Base-by-base conservation (phyloP, 164 flowering plant genomes). In the Kingdonia uniflora region DNA sequence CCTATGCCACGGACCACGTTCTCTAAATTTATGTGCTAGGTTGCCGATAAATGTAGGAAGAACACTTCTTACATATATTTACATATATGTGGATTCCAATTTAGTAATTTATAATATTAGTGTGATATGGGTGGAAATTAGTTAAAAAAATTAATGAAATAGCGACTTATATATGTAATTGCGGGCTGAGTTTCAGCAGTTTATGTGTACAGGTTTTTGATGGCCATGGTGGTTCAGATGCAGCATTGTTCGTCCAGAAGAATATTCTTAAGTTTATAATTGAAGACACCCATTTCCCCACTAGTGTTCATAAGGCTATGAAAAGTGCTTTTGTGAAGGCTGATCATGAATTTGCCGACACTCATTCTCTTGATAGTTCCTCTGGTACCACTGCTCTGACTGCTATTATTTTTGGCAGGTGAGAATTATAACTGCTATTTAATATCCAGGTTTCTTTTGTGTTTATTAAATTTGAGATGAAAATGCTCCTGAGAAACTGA, bases 321-420 rank as follows among this genome's bases (percentile, higher is more conserved):
- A 79, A 59, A 61, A 83, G 75, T 69, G 98, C 96, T 24, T 91
- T 75, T 68, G 42, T 76, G 24, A 80, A 70, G 63, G 84, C 82
- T 53, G 97, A 91, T 65, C 71, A 80, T 70, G 95, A 84, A 29
- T 83, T 87, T 76, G 95, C 95, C 7, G 92, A 91, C 71, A 70
- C 70, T 22, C 58, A 57, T 65, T 71, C 82, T 42, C 75, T 85
- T 5, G 96, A 91, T 64, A 82, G 69, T 42, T 80, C 98, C 19
- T 91, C 98, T 48, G 96, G 98, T 55, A 91, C 98, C 20, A 91
- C 98, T 19, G 98, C 87, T n/a, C 64, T 91, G 37, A 74, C 95
- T 60, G 84, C 87, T 39, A 74, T 91, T 51, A 65, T 80, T 25
- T 72, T 71, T 64, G 90, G 85, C 67, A 79, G 90, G 98, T 85